Conservation (phyloP, 2,329 filamentous ascomycete genomes). For the Xylariaceae sp. region DNA sequence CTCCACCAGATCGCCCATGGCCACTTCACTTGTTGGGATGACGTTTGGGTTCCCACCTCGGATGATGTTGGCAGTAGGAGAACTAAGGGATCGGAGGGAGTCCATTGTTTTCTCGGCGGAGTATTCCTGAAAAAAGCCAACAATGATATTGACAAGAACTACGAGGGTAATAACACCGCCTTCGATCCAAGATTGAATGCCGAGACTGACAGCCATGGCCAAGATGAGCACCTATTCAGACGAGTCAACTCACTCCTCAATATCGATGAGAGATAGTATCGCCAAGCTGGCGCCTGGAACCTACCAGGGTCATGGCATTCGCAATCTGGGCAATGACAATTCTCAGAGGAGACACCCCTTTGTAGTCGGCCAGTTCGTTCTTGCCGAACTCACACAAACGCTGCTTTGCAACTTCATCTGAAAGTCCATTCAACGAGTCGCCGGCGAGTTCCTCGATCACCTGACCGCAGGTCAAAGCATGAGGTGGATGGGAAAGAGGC, state of each 20-base stretch:
- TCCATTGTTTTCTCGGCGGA: conserved; percentile 56
- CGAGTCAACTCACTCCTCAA: no score
- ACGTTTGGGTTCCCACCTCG: conserved; percentile 49
- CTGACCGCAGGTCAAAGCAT: conserved; percentile 48
- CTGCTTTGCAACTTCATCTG: conserved; percentile 45
- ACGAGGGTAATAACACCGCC: conserved; percentile 52
- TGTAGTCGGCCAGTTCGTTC: conserved; percentile 58
- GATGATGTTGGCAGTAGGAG: conserved; percentile 49
- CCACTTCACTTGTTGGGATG: conserved; percentile 52
- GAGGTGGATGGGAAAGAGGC: conserved; percentile 54
- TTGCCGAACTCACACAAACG: conserved; percentile 54
- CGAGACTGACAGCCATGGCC: conserved; percentile 52
- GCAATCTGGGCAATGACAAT: conserved; percentile 61
- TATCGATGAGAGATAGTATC: no score
- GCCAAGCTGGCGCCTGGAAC: conserved; percentile 5
- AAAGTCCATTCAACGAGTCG: conserved; percentile 55
- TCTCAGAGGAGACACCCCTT: conserved; percentile 54
- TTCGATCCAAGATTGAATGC: conserved; percentile 53
- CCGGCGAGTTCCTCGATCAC: conserved; percentile 51
- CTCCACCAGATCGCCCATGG: conserved; percentile 58
- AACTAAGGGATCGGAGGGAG: conserved; percentile 48
- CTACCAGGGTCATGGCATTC: conserved; percentile 64
- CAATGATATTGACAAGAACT: conserved; percentile 50
- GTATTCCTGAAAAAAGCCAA: conserved; percentile 55
- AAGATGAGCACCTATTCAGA: conserved; percentile 48